Base-by-base conservation (phyloP, 179 eudicot genomes). In the Patellifolia procumbens region DNA sequence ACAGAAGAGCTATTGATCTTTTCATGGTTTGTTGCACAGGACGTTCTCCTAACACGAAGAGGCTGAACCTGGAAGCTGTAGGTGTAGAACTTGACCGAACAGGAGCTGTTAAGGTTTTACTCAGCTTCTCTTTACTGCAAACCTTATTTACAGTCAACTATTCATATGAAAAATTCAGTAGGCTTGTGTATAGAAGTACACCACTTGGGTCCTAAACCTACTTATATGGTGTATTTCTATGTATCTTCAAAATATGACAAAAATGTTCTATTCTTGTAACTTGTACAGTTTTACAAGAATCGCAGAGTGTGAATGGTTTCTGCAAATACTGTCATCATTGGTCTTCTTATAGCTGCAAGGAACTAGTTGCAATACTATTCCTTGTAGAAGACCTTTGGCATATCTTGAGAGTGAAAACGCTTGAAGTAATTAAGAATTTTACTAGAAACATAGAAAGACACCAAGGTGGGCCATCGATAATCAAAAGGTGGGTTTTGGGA, bases 91-190 rank as follows among this genome's bases (percentile, higher is more conserved):
- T 93, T 82, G 98, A 93, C 75, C 73, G 61, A 46, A 62, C 71
- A 32, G 91, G 96, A 82, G 98, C 98, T 70, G 72, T 95, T 17
- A 90, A 93, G 99, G 99, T 93, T 76, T 7, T 73, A 63, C 59
- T 62, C 56, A 70, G 72, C 32, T 69, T 66, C 42, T 69, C 46
- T 68, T 74, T 28, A 53, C 8, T 22, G 4, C 68, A 43, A 56
- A 19, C 11, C 5, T 32, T 16, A 12, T 34, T 34, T 52, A 31
- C 37, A 15, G 31, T 42, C 7, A 20, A 12, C 26, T 37, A 2
- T 43, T 66, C 49, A 26, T 64, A 34, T 49, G 64, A 20, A 28
- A 26, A 48, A 39, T 16, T 2, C 15, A 2, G 11, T n/a, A 35
- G 46, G 15, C 49, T 39, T 9, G 0, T 62, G 2, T 31, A n/a